phyloP scores from a whole-genome alignment of 2,329 filamentous ascomycete species.

The Mycogone perniciosa region DNA sequence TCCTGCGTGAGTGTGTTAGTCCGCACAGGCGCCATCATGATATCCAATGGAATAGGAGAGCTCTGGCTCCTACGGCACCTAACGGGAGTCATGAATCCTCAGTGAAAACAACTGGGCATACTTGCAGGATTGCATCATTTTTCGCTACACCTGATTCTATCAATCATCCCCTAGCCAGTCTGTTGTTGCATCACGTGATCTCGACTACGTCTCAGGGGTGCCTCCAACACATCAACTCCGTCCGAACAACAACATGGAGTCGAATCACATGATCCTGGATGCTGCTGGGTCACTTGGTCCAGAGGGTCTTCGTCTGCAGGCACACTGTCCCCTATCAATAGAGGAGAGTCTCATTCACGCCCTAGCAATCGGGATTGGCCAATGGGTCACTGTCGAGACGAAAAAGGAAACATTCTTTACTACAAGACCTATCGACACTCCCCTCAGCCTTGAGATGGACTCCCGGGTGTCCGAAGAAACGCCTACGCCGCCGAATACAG shows the following conservation, averaged over 20 bases:
- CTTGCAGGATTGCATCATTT: neutral
- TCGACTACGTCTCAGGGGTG: neutral
- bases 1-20: neutral
- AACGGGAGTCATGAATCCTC: neutral
- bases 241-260: neutral
- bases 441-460: constrained; percentile 6
- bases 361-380: neutral
- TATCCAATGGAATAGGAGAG: no score
- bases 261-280: constrained; percentile 13
- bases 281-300: neutral
- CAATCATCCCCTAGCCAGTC: neutral
- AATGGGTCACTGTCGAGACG: neutral
- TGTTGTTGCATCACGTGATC: neutral
- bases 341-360: no score
- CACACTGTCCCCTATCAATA: neutral
- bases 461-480: constrained; percentile 18
- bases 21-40: no score
- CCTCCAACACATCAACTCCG: neutral
- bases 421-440: constrained; percentile 9
- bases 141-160: neutral
- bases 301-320: neutral
- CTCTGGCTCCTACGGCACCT: neutral
- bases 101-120: no score
- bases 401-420: constrained; percentile 6
- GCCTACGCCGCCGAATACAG: constrained; percentile 19